phyloP scores from a whole-genome alignment of 169 alveolate genomes.

The Plasmodium knowlesi region DNA sequence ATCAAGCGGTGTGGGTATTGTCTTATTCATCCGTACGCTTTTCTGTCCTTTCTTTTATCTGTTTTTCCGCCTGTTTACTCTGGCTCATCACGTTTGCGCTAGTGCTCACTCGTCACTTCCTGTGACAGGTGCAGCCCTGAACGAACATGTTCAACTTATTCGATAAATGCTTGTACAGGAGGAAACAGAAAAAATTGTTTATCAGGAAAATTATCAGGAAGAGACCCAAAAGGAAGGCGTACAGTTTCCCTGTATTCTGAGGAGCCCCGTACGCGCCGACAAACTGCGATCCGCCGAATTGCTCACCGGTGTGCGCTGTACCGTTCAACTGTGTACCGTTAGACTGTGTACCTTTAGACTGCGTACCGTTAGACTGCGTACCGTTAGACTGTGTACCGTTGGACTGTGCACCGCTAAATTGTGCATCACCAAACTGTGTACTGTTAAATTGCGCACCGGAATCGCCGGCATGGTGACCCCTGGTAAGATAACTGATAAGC shows the following conservation, averaged over 20 bases:
- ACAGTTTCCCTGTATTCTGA: not conserved
- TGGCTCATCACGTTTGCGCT: not conserved
- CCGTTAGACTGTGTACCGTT: not conserved
- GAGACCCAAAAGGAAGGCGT: not conserved
- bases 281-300: not conserved
- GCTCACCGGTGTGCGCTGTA: not conserved
- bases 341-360: not conserved
- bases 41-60: not conserved
- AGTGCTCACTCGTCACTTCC: not conserved
- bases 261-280: not conserved
- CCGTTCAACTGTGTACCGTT: not conserved
- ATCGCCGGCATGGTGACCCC: not conserved
- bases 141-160: not conserved
- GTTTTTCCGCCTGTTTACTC: not conserved
- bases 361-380: not conserved
- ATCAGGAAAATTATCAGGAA: not conserved
- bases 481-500: not conserved
- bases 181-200: slow-evolving; percentile 3
- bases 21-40: not conserved
- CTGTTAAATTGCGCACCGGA: no score
- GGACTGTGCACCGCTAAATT: no score
- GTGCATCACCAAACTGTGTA: no score
- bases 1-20: not conserved
- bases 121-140: slow-evolving; percentile 10
- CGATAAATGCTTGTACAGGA: slow-evolving; percentile 3